Conservation (phyloP, 2,329 filamentous ascomycete genomes). For the Fusarium phyllophilum region DNA sequence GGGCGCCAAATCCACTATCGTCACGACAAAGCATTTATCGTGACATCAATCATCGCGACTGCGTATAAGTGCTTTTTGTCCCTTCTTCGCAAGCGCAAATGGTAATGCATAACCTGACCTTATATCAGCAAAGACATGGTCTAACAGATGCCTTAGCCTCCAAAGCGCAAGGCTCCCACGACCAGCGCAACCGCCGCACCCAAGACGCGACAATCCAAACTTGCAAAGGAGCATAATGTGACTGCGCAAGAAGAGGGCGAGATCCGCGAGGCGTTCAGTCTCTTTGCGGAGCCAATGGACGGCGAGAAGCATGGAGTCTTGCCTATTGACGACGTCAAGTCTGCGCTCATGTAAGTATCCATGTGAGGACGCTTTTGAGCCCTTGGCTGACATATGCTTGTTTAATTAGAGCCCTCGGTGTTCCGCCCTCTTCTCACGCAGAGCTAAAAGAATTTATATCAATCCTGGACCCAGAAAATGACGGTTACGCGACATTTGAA, state of each 20-base stretch:
- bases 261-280: slow-evolving; percentile 87
- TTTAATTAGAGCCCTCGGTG: slow-evolving; percentile 76
- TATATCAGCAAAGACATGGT: neutral
- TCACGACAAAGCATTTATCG: slow-evolving; percentile 18
- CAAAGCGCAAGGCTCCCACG: slow-evolving; percentile 61
- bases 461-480: slow-evolving; percentile 83
- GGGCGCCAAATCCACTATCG: slow-evolving; percentile 9
- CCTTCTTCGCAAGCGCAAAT: slow-evolving; percentile 20
- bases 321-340: slow-evolving; percentile 73
- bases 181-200: slow-evolving; percentile 44
- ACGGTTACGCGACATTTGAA: slow-evolving; percentile 81
- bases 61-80: neutral
- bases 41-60: slow-evolving; percentile 37
- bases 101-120: neutral
- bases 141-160: slow-evolving; percentile 52
- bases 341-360: slow-evolving; percentile 74
- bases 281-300: slow-evolving; percentile 79
- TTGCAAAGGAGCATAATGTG: slow-evolving; percentile 92
- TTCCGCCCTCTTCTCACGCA: slow-evolving; percentile 68
- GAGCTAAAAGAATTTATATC: slow-evolving; percentile 82
- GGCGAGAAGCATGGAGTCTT: slow-evolving; percentile 79
- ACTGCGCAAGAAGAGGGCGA: slow-evolving; percentile 85
- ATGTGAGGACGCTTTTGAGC: neutral
- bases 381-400: neutral
- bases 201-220: slow-evolving; percentile 76